Base-by-base conservation (phyloP, 352 stramenopile species). In the Pythium myriotylum region DNA sequence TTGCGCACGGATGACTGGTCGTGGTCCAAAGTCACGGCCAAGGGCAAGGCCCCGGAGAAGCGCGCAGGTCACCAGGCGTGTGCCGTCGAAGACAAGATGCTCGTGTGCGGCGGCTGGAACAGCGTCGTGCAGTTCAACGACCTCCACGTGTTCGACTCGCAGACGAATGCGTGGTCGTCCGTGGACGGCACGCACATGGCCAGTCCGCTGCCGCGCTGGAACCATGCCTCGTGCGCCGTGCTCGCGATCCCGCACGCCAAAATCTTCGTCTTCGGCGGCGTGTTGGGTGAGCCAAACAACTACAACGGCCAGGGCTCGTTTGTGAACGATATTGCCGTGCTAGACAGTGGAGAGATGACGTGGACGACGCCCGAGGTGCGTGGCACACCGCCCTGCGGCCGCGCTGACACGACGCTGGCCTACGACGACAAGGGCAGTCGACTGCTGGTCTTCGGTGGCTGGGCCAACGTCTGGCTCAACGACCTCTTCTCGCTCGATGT, bases 201-300 rank as follows among this genome's bases (percentile, higher is more conserved):
- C 4, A 86, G 70, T 29, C 66, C 76, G n/a, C 55, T 90, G 50
- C 86, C 87, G n/a, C 86, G 95, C n/a, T 98, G 96, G 96, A 98
- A 98, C 66, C 95, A 98, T 65, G 77, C 93, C 17, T 84, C 89
- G 8, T 94, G 96, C 51, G 91, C 89, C 13, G 94, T 98, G 20
- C 81, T 96, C 23, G 95, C 96, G 32, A 98, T 99, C 45, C 96
- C 96, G 8, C 78, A 98, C 61, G 96, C 91, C 62, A 98, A 99
- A 52, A 79, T 99, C 12, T 98, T 99, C 67, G 79, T 97, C 17
- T 99, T 98, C 72, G 96, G 96, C n/a, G 96, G 96, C 17, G 96
- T 98, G 24, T 81, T 94, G 26, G 94, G 94, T 16, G 88, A 98
- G 39, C 64, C 95, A 0, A 87, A 89, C 50, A 91, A 96, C 47